Percentiles rank a stretch among this genome's conserved stretches.
These are phyloP conservation scores for Plectosphaerella sp. DNA, from an alignment of 2,329 filamentous ascomycete species.

Conservation along the genomic window DNA sequence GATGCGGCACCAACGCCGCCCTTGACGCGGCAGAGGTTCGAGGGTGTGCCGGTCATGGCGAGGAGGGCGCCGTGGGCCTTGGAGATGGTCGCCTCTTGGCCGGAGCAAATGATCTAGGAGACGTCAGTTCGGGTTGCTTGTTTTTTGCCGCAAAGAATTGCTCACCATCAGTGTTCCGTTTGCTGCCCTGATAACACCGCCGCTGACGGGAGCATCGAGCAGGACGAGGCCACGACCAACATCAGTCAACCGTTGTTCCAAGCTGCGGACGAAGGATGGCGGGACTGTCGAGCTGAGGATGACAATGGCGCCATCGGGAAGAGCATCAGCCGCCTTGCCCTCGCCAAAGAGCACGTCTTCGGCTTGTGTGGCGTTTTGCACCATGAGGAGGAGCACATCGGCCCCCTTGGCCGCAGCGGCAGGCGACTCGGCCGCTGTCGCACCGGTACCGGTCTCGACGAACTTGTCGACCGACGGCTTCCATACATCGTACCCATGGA, in stretches of 20 bases:
- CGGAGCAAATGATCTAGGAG: slow-evolving; percentile 27
- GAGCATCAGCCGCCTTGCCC: slow-evolving; percentile 18
- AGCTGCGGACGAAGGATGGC: slow-evolving; percentile 19
- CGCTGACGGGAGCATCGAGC: slow-evolving; percentile 31
- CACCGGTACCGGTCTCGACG: slow-evolving; percentile 15
- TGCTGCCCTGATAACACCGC: slow-evolving; percentile 29
- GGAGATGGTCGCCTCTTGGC: slow-evolving; percentile 12
- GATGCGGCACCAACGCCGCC: slow-evolving; percentile 48
- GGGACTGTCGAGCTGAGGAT: slow-evolving; percentile 31
- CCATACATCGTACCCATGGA: slow-evolving; percentile 26
- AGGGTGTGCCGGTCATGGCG: slow-evolving; percentile 18
- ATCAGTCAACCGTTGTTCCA: slow-evolving; percentile 14
- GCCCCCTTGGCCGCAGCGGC: slow-evolving; percentile 11
- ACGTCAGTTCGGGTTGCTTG: slow-evolving; percentile 2
- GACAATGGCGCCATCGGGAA: slow-evolving; percentile 22
- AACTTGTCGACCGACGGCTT: slow-evolving; percentile 22
- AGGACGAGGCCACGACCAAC: slow-evolving; percentile 21
- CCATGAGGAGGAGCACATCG: slow-evolving; percentile 28
- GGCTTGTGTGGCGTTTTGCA: slow-evolving; percentile 27
- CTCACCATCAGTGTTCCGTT: slow-evolving; percentile 28
- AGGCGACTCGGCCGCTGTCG: not conserved
- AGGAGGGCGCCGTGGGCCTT: slow-evolving; percentile 16
- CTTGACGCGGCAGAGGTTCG: slow-evolving; percentile 38
- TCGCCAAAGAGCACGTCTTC: slow-evolving; percentile 24
- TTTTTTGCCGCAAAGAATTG: not conserved